These are phyloP conservation scores for Colletotrichum plurivorum DNA, from an alignment of 2,329 filamentous ascomycete genomes.

Conservation along the genomic window DNA sequence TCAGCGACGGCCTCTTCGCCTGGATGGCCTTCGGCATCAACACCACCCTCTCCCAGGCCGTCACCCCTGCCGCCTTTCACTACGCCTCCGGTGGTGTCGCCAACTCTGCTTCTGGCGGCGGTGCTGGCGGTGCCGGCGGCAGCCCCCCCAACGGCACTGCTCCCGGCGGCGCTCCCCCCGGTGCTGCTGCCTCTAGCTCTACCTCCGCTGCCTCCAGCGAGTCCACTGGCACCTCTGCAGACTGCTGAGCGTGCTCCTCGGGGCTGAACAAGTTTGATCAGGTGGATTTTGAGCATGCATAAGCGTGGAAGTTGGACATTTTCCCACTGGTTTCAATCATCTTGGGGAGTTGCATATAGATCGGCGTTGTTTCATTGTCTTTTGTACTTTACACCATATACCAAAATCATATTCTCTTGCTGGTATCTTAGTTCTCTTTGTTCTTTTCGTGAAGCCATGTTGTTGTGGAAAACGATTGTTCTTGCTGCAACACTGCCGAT, in stretches of 20 bases:
- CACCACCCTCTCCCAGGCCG: slow-evolving; percentile 41
- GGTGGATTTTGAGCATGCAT: background rate
- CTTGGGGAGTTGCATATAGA: slow-evolving; percentile 2
- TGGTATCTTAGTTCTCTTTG: background rate
- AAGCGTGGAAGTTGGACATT: background rate
- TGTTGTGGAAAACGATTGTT: too few species aligned
- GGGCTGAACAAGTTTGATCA: background rate
- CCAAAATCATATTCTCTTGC: background rate
- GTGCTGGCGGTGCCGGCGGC: slow-evolving; percentile 39
- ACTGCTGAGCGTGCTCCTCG: background rate
- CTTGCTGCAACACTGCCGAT: too few species aligned
- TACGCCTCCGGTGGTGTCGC: slow-evolving; percentile 51
- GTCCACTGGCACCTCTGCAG: background rate
- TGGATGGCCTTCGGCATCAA: slow-evolving; percentile 69
- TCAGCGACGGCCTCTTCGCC: slow-evolving; percentile 65
- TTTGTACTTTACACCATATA: slow-evolving; percentile 6
- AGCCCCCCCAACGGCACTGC: slow-evolving; percentile 36
- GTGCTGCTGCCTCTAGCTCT: background rate
- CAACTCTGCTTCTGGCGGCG: slow-evolving; percentile 45
- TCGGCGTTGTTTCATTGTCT: slow-evolving; percentile 5
- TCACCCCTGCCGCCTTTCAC: slow-evolving; percentile 50
- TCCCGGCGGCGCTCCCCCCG: slow-evolving; percentile 18
- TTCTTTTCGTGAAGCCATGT: too few species aligned
- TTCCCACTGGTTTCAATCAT: background rate
- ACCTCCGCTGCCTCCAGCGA: background rate